These are phyloP conservation scores for Trichoderma oligosporum DNA, from an alignment of 2,329 filamentous ascomycete species.

Conservation along the genomic window DNA sequence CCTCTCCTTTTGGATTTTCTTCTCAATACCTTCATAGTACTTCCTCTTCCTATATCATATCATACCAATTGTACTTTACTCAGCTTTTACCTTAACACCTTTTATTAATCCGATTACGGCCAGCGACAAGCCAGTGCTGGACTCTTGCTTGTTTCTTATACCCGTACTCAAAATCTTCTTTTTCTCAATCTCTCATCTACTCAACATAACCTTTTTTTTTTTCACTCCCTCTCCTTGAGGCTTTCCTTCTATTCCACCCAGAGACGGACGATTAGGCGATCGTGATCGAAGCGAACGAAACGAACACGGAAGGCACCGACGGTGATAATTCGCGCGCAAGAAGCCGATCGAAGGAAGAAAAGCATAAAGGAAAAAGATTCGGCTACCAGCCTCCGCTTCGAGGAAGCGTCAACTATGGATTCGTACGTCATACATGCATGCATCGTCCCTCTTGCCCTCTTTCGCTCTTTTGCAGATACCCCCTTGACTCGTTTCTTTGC, in stretches of 20 bases:
- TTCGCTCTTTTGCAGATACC: neutral
- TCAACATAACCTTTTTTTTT: neutral
- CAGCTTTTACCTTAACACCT: slow-evolving; percentile 6
- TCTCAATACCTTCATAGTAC: slow-evolving; percentile 12
- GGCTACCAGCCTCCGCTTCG: slow-evolving; percentile 1
- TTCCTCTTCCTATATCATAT: neutral
- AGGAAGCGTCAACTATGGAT: slow-evolving; percentile 27
- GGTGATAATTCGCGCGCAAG: neutral
- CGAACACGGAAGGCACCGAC: neutral
- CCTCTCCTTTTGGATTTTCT: slow-evolving; percentile 14
- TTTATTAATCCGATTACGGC: slow-evolving; percentile 13
- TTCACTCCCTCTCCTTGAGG: neutral
- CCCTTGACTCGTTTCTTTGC: slow-evolving; percentile 8
- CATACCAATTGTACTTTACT: slow-evolving; percentile 6
- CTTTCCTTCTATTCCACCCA: neutral
- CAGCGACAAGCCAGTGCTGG: slow-evolving; percentile 17
- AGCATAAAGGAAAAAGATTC: neutral
- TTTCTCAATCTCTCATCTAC: neutral
- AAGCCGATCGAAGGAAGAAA: neutral
- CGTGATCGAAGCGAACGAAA: neutral
- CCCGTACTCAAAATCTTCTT: neutral
- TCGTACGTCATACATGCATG: slow-evolving; percentile 29
- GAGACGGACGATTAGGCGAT: slow-evolving; percentile 2
- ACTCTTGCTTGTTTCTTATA: slow-evolving; percentile 14
- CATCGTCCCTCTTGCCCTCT: slow-evolving; percentile 11